Evolutionary conservation across 177 flowering plant genomes (phyloP), one percentile per base, ranked within the genome.

Genomic region (Vitis hybrid): DNA sequence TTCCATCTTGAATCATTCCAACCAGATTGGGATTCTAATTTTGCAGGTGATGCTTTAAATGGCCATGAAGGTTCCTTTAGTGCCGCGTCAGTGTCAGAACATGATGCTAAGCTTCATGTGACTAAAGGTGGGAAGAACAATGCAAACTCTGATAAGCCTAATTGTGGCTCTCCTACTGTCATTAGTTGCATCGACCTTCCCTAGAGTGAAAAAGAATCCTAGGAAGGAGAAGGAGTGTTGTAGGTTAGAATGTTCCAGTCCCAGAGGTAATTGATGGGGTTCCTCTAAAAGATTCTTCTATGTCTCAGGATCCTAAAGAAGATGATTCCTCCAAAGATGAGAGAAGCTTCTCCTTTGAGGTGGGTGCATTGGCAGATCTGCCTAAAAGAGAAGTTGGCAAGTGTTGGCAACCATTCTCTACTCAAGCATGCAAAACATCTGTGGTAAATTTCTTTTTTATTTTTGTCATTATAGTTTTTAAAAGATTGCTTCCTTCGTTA

Each of bases 331-430:
- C 79, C 22, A 75, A 74, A 67, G 83, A 75, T 68, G 86, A 85
- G 26, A 81, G 53, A 19, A 86, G 82, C 75, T 90, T 89, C 73
- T 84, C 90, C 61, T 89, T 85, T 74, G 84, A 86, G 73, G 81
- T 86, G 55, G 75, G 76, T 69, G 73, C 89, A 69, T 57, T 72
- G 65, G 77, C 60, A 16, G 82, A 84, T 65, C 68, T 71, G n/a
- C 69, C 92, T 74, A 76, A 73, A 65, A 81, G 48, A 65, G 86
- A 74, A 60, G 61, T 75, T 76, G 74, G 62, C 71, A 78, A 72
- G 66, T 81, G 69, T 29, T 79, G 80, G 83, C 78, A 82, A 65
- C 84, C 85, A 39, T 73, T 81, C 75, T 55, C 86, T 2, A 65
- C 51, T 57, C 78, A 77, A 71, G 74, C 80, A 18, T 55, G 53